A percentile compares a stretch with the other conserved stretches of the same genome.
These are phyloP conservation scores for Trichoderma atrobrunneum DNA, from an alignment of 2,329 filamentous ascomycete genomes.

Conservation along the genomic window DNA sequence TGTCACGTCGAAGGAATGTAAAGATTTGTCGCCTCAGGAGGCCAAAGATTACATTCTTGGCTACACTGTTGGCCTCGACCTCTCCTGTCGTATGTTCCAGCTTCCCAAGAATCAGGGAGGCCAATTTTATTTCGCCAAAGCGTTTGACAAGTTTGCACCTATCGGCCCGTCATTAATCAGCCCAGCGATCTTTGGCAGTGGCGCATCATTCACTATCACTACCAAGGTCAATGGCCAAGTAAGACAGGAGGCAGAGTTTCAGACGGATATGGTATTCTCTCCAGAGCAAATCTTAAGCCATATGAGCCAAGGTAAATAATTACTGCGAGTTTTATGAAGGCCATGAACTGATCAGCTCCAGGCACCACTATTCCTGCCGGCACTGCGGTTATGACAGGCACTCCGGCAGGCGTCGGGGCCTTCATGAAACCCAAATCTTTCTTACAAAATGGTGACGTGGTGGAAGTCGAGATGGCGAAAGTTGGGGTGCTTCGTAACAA, in stretches of 20 bases:
- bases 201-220: neutral
- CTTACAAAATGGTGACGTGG: slow-evolving; percentile 36
- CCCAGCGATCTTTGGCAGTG: neutral
- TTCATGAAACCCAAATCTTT: slow-evolving; percentile 32
- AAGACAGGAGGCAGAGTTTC: neutral
- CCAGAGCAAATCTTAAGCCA: neutral
- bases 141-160: slow-evolving; percentile 49
- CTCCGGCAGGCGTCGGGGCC: slow-evolving; percentile 39
- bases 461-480: slow-evolving; percentile 31
- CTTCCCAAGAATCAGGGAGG: slow-evolving; percentile 37
- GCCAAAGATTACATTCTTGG: slow-evolving; percentile 52
- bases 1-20: neutral
- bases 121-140: slow-evolving; percentile 54
- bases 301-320: neutral
- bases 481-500: slow-evolving; percentile 28
- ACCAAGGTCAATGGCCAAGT: neutral
- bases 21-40: slow-evolving; percentile 24
- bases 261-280: neutral
- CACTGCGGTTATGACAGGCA: slow-evolving; percentile 50
- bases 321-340: neutral
- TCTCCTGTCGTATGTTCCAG: slow-evolving; percentile 49
- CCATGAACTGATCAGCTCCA: neutral
- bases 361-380: slow-evolving; percentile 35
- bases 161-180: slow-evolving; percentile 43
- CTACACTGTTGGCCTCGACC: slow-evolving; percentile 55